Percentiles rank a stretch among this genome's conserved stretches.
Conservation (phyloP, 2,329 filamentous ascomycete species). For the Aureobasidium sp. region DNA sequence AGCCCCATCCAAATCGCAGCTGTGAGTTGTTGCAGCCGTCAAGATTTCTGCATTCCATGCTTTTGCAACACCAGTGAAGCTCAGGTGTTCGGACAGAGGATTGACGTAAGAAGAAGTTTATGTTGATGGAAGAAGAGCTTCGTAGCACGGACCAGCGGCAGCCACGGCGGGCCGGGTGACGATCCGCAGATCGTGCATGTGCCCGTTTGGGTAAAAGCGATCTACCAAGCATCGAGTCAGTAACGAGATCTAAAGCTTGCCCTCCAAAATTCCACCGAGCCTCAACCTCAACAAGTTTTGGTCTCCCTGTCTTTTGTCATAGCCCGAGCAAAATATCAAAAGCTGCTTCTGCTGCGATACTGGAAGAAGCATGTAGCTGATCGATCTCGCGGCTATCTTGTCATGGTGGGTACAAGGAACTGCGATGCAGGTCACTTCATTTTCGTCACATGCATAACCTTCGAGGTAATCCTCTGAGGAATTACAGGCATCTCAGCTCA, state of each 20-base stretch:
- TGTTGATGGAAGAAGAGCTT: background rate
- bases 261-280: background rate
- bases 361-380: background rate
- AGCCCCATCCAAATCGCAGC: too few relatives aligned
- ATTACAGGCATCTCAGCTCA: background rate
- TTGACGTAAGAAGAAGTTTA: too few relatives aligned
- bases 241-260: background rate
- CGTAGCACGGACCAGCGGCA: background rate
- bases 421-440: too few relatives aligned
- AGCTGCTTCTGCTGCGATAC: background rate
- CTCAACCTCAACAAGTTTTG: background rate
- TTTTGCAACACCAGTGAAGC: too few relatives aligned
- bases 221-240: background rate
- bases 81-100: too few relatives aligned
- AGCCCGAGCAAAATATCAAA: background rate
- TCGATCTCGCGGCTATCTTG: background rate
- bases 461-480: too few relatives aligned
- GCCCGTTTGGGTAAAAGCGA: background rate
- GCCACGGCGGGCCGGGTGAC: background rate
- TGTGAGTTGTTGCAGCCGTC: too few relatives aligned
- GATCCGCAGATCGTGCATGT: background rate
- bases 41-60: too few relatives aligned
- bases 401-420: too few relatives aligned
- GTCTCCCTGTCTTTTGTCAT: background rate
- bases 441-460: too few relatives aligned